These are phyloP conservation scores for Cicer pinnatifidum DNA, from an alignment of 306 rosid species.

Conservation along the genomic window DNA sequence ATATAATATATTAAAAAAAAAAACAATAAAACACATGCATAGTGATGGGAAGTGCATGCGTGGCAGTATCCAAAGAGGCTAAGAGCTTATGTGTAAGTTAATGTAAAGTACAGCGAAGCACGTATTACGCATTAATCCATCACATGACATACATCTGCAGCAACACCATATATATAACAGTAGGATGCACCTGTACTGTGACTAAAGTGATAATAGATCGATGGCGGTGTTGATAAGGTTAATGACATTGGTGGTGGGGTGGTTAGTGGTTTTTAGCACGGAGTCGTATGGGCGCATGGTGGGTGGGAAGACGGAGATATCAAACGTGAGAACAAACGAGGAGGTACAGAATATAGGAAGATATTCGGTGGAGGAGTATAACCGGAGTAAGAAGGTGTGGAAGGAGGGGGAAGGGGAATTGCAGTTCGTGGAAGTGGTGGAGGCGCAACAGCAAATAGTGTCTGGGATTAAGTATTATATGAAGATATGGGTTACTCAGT, in stretches of 20 bases:
- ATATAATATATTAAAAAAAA: no score
- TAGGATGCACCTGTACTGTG: no score
- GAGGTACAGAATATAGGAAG: conserved; percentile 71
- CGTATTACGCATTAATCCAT: no score
- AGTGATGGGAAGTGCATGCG: no score
- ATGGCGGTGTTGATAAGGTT: conserved; percentile 22
- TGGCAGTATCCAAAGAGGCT: no score
- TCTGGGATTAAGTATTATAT: conserved; percentile 70
- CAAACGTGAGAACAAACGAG: conserved; percentile 58
- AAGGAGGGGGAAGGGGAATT: conserved; percentile 42
- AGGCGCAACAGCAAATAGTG: conserved; percentile 76
- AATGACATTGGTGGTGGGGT: conserved; percentile 4
- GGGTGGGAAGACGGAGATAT: conserved; percentile 58
- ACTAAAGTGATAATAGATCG: background rate
- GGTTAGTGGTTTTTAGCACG: background rate
- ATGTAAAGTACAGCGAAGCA: no score
- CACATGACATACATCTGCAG: no score
- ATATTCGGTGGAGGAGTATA: conserved; percentile 75
- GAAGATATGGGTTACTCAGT: conserved; percentile 45
- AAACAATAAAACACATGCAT: no score
- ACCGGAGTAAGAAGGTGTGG: conserved; percentile 37
- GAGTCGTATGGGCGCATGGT: conserved; percentile 44
- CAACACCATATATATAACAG: no score
- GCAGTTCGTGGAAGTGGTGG: conserved; percentile 67
- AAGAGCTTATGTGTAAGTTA: no score